A percentile compares a stretch with the other conserved stretches of the same genome.
Evolutionary conservation across 192 early-diverging fungal genomes (phyloP).

Genomic region (Ambispora gerdemannii): DNA sequence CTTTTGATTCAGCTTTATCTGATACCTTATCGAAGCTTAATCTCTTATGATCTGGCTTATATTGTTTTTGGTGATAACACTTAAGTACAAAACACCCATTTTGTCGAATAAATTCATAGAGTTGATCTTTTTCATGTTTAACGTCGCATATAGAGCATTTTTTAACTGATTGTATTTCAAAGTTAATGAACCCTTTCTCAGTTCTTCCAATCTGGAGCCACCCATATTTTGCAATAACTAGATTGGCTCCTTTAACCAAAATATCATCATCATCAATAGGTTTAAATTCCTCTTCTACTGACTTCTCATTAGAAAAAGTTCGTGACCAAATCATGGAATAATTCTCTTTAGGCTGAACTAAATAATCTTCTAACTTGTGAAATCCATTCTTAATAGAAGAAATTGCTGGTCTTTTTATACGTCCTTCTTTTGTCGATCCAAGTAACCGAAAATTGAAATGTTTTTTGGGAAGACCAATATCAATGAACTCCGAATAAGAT

Average conservation of each 20-base stretch:
- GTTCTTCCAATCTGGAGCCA: not conserved
- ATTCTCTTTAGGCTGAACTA: not conserved
- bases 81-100: constrained; percentile 16
- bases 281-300: not conserved
- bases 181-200: not conserved
- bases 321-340: not conserved
- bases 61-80: constrained; percentile 5
- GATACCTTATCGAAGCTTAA: not conserved
- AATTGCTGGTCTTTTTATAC: not conserved
- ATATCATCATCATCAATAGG: not conserved
- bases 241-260: constrained; percentile 11
- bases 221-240: not conserved
- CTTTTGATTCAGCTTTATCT: constrained; percentile 2
- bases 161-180: not conserved
- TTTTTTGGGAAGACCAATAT: not conserved
- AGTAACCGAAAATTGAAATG: not conserved
- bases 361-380: constrained; percentile 2
- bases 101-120: constrained; percentile 15
- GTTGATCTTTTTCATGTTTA: constrained; percentile 13
- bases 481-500: not conserved
- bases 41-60: not conserved
- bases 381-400: no score
- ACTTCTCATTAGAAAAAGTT: no score
- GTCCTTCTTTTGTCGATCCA: not conserved
- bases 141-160: not conserved